Conservation (phyloP, 1,284 basidiomycete species). For the Trichosporon coremiiforme region DNA sequence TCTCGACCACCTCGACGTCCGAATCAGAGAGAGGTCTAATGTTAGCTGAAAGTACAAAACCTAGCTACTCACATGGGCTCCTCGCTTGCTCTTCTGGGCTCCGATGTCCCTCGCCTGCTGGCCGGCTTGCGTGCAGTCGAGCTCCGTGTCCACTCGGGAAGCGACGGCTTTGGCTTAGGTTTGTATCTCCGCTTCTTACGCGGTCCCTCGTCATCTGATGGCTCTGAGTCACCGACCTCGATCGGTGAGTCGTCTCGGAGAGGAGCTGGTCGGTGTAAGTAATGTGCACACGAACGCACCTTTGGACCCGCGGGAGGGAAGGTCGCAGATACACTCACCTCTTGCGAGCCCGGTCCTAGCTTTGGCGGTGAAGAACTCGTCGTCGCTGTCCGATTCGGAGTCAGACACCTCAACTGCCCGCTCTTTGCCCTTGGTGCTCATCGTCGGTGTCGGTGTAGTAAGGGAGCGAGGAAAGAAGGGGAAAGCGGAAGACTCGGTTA, state of each 20-base stretch:
- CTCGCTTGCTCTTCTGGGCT: background rate
- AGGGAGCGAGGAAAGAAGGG: background rate
- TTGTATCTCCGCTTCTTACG: slow-evolving; percentile 7
- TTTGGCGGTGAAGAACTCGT: slow-evolving; percentile 42
- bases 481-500: background rate
- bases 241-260: background rate
- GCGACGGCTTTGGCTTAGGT: slow-evolving; percentile 4
- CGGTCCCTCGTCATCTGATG: slow-evolving; percentile 2
- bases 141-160: slow-evolving; percentile 25
- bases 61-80: slow-evolving; percentile 14
- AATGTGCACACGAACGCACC: background rate
- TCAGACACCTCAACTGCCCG: slow-evolving; percentile 21
- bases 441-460: background rate
- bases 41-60: background rate
- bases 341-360: slow-evolving; percentile 10
- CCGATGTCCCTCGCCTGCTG: background rate
- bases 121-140: background rate
- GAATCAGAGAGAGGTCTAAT: background rate
- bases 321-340: background rate
- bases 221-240: slow-evolving; percentile 13
- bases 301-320: background rate
- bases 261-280: background rate
- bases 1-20: background rate
- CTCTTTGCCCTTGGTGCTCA: slow-evolving; percentile 34
- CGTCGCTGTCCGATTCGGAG: slow-evolving; percentile 34